Conservation (phyloP, 1,284 basidiomycete species). For the Somion occarium region DNA sequence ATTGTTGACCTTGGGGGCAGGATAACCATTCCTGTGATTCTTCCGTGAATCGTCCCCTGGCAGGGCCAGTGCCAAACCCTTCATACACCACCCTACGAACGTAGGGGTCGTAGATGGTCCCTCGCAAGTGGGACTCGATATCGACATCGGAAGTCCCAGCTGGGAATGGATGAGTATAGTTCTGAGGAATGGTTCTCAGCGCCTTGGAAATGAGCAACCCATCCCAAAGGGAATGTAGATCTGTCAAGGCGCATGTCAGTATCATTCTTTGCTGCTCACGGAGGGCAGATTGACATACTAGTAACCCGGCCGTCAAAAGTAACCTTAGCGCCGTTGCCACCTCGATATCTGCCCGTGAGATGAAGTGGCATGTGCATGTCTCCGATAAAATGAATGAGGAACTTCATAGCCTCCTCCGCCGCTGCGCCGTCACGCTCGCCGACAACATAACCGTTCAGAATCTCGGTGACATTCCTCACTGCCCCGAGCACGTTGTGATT, state of each 20-base stretch:
- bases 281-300: constrained; percentile 43
- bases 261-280: neutral
- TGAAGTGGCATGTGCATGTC: constrained; percentile 93
- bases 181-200: constrained; percentile 65
- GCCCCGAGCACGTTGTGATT: constrained; percentile 72
- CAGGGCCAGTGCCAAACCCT: constrained; percentile 48
- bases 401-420: constrained; percentile 75
- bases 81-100: constrained; percentile 84
- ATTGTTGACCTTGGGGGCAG: constrained; percentile 44
- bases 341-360: constrained; percentile 78
- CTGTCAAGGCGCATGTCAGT: constrained; percentile 41
- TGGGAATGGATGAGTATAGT: constrained; percentile 74
- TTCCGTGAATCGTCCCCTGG: constrained; percentile 47
- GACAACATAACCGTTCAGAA: constrained; percentile 46
- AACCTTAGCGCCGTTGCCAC: constrained; percentile 78
- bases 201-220: constrained; percentile 75
- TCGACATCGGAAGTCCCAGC: constrained; percentile 31
- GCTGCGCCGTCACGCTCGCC: constrained; percentile 13
- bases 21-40: constrained; percentile 59
- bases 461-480: constrained; percentile 67
- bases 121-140: constrained; percentile 72
- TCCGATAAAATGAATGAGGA: constrained; percentile 87
- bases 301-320: constrained; percentile 63
- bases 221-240: constrained; percentile 88
- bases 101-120: constrained; percentile 85